A percentile compares a stretch with the other conserved stretches of the same genome.
phyloP scores from a whole-genome alignment of 2,329 filamentous ascomycete species.

The Aspergillus sp. region DNA sequence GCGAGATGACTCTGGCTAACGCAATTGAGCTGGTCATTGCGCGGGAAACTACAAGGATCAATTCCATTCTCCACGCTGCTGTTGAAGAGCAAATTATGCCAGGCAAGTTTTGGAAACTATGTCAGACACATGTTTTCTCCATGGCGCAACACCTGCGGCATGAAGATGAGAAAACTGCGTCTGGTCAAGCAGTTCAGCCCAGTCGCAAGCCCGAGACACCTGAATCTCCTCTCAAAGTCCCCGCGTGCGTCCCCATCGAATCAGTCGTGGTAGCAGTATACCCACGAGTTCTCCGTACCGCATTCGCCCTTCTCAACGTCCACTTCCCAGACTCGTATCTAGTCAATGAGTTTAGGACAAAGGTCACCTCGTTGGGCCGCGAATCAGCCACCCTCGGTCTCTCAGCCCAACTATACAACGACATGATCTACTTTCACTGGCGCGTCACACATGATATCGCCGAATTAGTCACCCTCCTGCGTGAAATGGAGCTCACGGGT shows the following conservation, averaged over 20 bases:
- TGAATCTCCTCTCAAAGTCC: slow-evolving; percentile 28
- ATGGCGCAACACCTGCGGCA: slow-evolving; percentile 30
- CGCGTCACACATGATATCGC: slow-evolving; percentile 41
- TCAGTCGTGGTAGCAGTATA: slow-evolving; percentile 40
- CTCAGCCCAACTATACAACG: slow-evolving; percentile 44
- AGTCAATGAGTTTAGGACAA: slow-evolving; percentile 40
- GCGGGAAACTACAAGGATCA: slow-evolving; percentile 33
- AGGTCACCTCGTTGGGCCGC: slow-evolving; percentile 41
- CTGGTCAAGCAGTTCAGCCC: neutral
- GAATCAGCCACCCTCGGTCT: slow-evolving; percentile 45
- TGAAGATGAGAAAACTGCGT: neutral
- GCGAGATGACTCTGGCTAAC: slow-evolving; percentile 18
- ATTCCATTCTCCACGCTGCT: slow-evolving; percentile 28
- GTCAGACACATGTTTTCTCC: slow-evolving; percentile 41
- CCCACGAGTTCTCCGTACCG: slow-evolving; percentile 40
- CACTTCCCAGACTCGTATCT: slow-evolving; percentile 43
- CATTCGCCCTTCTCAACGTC: slow-evolving; percentile 40
- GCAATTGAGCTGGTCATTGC: slow-evolving; percentile 29
- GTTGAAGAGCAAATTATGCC: slow-evolving; percentile 31
- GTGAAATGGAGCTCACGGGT: slow-evolving; percentile 47
- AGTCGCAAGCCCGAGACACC: too few relatives aligned
- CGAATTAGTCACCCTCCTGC: slow-evolving; percentile 38
- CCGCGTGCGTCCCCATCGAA: slow-evolving; percentile 28
- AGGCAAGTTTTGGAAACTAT: slow-evolving; percentile 38
- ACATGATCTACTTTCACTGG: slow-evolving; percentile 46